These are phyloP conservation scores for Salix viminalis DNA, from an alignment of 345 rosid species.

Conservation along the genomic window DNA sequence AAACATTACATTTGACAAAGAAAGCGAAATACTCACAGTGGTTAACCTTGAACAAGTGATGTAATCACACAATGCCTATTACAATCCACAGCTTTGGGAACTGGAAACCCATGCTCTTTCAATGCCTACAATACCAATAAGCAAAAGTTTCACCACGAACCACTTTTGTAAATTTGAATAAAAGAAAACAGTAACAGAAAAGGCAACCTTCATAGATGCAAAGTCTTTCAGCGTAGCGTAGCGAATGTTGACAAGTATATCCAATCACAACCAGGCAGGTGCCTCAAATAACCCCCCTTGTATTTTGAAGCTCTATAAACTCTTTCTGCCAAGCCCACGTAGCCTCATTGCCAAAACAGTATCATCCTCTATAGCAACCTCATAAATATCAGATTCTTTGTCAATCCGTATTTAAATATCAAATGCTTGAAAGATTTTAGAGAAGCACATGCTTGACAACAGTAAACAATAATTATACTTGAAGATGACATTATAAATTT, in stretches of 20 bases:
- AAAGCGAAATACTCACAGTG: conserved; percentile 51
- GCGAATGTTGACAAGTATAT: conserved; percentile 85
- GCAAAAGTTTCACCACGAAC: background rate
- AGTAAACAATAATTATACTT: too few species aligned
- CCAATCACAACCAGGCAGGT: conserved; percentile 79
- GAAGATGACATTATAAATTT: too few species aligned
- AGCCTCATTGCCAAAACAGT: conserved; percentile 83
- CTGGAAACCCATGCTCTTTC: conserved; percentile 82
- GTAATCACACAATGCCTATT: conserved; percentile 90
- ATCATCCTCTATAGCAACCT: conserved; percentile 83
- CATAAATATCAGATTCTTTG: conserved; percentile 54
- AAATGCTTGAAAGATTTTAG: too few species aligned
- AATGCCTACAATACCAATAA: conserved; percentile 57
- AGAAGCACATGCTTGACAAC: too few species aligned
- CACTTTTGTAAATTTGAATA: background rate
- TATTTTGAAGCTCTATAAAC: conserved; percentile 93
- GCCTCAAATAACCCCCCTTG: conserved; percentile 93
- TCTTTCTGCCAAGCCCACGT: conserved; percentile 80
- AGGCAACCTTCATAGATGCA: conserved; percentile 81
- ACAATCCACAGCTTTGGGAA: conserved; percentile 82
- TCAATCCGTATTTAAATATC: too few species aligned
- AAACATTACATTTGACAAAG: too few species aligned
- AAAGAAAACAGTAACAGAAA: background rate
- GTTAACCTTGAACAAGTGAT: conserved; percentile 88
- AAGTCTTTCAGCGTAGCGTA: conserved; percentile 91